Percentiles rank a stretch among this genome's conserved stretches.
phyloP scores from a whole-genome alignment of 805 yeast species.

The Sugiyamaella qingdaonensis region DNA sequence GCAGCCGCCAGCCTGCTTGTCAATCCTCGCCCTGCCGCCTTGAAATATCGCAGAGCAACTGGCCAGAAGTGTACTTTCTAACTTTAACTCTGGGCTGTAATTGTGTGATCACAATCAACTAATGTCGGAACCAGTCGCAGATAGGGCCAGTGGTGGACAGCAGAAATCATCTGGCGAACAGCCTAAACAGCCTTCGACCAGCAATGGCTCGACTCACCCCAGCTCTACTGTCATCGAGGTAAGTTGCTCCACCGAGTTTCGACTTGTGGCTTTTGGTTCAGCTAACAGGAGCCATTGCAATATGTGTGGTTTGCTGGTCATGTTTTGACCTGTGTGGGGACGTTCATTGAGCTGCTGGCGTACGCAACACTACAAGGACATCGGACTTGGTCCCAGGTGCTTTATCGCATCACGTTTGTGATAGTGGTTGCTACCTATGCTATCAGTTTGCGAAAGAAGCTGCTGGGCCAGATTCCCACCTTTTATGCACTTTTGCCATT shows the following conservation, averaged over 20 bases:
- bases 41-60: too few relatives aligned
- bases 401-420: constrained; percentile 27
- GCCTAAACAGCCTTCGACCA: background rate
- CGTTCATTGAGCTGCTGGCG: constrained; percentile 15
- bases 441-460: constrained; percentile 36
- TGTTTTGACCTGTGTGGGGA: constrained; percentile 9
- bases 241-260: too few relatives aligned
- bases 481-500: constrained; percentile 61
- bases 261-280: background rate
- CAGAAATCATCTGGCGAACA: too few relatives aligned
- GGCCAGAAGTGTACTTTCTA: too few relatives aligned
- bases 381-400: constrained; percentile 19
- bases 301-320: constrained; percentile 21
- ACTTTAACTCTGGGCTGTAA: too few relatives aligned
- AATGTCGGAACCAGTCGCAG: too few relatives aligned
- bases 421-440: constrained; percentile 23
- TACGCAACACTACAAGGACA: constrained; percentile 25
- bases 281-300: constrained; percentile 5
- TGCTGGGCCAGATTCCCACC: constrained; percentile 58
- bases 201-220: constrained; percentile 8
- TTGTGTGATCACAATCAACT: too few relatives aligned
- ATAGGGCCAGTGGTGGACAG: too few relatives aligned
- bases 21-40: too few relatives aligned
- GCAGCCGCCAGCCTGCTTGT: too few relatives aligned
- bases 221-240: too few relatives aligned